Evolutionary conservation across 2,329 filamentous ascomycete genomes (phyloP).

Genomic region (Sclerotinia nivalis): DNA sequence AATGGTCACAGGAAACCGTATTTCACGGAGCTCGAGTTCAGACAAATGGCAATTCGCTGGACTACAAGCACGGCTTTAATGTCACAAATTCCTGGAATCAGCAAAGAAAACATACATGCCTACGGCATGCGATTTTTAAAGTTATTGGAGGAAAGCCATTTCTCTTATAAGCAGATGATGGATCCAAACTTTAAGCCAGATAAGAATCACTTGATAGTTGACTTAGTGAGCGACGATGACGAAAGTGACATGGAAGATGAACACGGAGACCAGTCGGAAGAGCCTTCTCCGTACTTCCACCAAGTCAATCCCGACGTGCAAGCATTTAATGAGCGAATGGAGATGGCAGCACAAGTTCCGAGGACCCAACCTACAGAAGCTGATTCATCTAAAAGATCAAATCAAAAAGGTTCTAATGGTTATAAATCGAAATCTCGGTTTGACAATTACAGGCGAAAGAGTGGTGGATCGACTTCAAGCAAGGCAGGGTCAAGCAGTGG

Average conservation of each 20-base stretch:
- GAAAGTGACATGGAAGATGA: constrained; percentile 33
- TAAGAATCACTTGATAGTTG: constrained; percentile 47
- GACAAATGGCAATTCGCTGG: constrained; percentile 72
- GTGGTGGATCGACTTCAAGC: constrained; percentile 8
- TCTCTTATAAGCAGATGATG: constrained; percentile 54
- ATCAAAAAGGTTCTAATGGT: background rate
- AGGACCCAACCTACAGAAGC: background rate
- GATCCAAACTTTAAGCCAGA: constrained; percentile 37
- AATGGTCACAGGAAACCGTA: constrained; percentile 57
- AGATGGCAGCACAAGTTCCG: background rate
- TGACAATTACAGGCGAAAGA: constrained; percentile 13
- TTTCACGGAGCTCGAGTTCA: constrained; percentile 69
- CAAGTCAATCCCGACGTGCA: constrained; percentile 18
- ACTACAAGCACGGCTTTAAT: constrained; percentile 63
- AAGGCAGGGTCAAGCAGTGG: constrained; percentile 24
- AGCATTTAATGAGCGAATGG: constrained; percentile 18
- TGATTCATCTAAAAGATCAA: constrained; percentile 6
- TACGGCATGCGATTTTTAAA: constrained; percentile 63
- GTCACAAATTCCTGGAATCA: constrained; percentile 62
- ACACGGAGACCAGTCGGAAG: constrained; percentile 22
- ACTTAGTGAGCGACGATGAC: constrained; percentile 49
- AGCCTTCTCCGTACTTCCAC: constrained; percentile 11
- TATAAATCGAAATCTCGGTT: background rate
- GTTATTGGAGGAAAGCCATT: constrained; percentile 53
- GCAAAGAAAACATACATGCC: constrained; percentile 59